phyloP scores from a whole-genome alignment of 345 rosid species.

The Camelina laxa region DNA sequence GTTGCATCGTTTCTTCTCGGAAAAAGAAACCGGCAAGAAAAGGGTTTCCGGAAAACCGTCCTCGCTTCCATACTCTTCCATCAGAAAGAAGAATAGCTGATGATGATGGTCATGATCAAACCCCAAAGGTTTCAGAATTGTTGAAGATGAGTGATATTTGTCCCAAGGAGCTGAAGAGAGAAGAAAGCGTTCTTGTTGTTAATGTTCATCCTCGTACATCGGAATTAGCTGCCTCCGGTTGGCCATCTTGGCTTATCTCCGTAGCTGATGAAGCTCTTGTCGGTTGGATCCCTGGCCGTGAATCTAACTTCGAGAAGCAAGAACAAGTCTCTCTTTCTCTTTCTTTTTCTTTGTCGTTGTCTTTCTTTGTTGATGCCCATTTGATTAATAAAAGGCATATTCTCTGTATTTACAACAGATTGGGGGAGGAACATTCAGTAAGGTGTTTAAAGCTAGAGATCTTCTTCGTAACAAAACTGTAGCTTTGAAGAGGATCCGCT shows the following conservation, averaged over 20 bases:
- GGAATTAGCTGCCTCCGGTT: constrained; percentile 55
- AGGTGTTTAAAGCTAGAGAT: constrained; percentile 85
- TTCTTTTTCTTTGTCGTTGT: not conserved
- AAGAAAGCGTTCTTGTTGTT: constrained; percentile 36
- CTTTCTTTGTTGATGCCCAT: constrained; percentile 12
- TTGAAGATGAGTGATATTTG: constrained; percentile 16
- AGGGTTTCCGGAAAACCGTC: constrained; percentile 22
- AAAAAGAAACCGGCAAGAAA: constrained; percentile 22
- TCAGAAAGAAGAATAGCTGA: constrained; percentile 10
- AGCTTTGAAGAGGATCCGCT: constrained; percentile 77
- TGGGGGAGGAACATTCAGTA: constrained; percentile 95
- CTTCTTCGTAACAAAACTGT: constrained; percentile 62
- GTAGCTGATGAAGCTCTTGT: constrained; percentile 82
- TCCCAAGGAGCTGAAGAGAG: constrained; percentile 36
- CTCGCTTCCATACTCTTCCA: constrained; percentile 21
- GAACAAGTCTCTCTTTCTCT: constrained; percentile 53
- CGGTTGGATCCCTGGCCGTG: constrained; percentile 81
- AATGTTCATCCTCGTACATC: constrained; percentile 34
- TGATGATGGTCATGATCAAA: not conserved
- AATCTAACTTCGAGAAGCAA: constrained; percentile 74
- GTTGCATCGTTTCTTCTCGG: constrained; percentile 34
- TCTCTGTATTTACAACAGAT: constrained; percentile 59
- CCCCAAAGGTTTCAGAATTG: constrained; percentile 9
- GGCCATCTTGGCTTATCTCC: constrained; percentile 91
- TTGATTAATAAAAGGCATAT: not conserved